A percentile compares a stretch with the other conserved stretches of the same genome.
Conservation (phyloP, 805 yeast genomes). For the Kregervanrija fluxuum region DNA sequence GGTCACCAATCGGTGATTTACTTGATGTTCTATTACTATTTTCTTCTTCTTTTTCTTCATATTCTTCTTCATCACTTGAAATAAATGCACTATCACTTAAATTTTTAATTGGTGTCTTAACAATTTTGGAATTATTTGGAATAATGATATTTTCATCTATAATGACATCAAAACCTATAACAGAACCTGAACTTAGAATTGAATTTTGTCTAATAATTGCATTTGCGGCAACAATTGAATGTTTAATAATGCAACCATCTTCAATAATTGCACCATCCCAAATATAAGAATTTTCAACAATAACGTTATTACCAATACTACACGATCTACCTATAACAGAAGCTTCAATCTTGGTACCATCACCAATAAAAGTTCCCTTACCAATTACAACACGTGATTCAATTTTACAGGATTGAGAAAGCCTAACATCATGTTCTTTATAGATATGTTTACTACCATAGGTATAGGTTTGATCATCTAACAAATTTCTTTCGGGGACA, state of each 20-base stretch:
- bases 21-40: constrained; percentile 8
- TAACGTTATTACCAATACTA: constrained; percentile 71
- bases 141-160: constrained; percentile 49
- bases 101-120: constrained; percentile 36
- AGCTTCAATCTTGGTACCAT: constrained; percentile 54
- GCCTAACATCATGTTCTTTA: constrained; percentile 79
- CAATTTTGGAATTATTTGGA: constrained; percentile 44
- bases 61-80: constrained; percentile 16
- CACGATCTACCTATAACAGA: constrained; percentile 85
- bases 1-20: constrained; percentile 17
- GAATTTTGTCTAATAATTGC: constrained; percentile 50
- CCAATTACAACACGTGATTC: constrained; percentile 82
- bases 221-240: constrained; percentile 65
- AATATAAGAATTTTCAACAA: constrained; percentile 66
- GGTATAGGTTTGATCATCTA: constrained; percentile 63
- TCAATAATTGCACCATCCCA: constrained; percentile 80
- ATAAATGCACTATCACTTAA: constrained; percentile 2
- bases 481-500: constrained; percentile 76
- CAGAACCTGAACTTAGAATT: constrained; percentile 57
- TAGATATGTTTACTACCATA: constrained; percentile 84
- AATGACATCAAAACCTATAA: constrained; percentile 68
- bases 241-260: constrained; percentile 50
- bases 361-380: constrained; percentile 66
- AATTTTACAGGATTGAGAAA: constrained; percentile 89
- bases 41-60: constrained; percentile 17